Evolutionary conservation across 805 yeast genomes (phyloP), one percentile per base, ranked within the genome.

Genomic region (Phaffomyces antillensis): DNA sequence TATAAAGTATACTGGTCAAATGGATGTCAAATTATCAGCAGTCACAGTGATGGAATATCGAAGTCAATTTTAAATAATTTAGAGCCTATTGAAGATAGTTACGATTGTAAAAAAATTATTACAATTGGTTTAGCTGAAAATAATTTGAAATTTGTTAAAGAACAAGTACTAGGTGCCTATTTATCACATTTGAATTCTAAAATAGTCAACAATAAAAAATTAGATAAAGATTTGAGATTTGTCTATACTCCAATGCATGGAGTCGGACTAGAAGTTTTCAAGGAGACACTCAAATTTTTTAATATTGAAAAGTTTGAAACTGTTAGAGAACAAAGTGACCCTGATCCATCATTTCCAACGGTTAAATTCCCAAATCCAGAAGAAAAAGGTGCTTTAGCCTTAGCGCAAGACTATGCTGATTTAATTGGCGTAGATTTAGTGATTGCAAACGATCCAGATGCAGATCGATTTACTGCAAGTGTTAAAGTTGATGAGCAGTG

Each of bases 241-340:
- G 86, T 89, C 1, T 91, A 91, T 59, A 91, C 98, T 0, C 95
- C 98, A 20, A 81, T 91, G 83, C 98, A 91, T 62, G 99, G 99
- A 10, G 96, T 91, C 8, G 99, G 99, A 0, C 66, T 71, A 24
- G 81, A 79, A 37, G 75, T 80, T 24, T 80, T 84, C 36, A 56
- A 60, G 5, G 59, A 66, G 37, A 66, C 78, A 0, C 57, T 73
- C 30, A 49, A 59, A 9, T 52, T 66, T 11, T 58, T 76, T 18
- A 73, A 67, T 1, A 58, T 67, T 3, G 57, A 55, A 30, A 59
- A 60, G 37, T 64, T 59, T 49, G 37, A 52, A 11, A 55, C 66
- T n/a, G 95, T 86, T 1, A 51, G 61, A 1, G 77, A 78, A 51
- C 99, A 91, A 61, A 70, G 72, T 5, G 18, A 50, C 0, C 96